Evolutionary conservation across 768 basidiomycete genomes (phyloP).

Genomic region (Termitomyces sp.): DNA sequence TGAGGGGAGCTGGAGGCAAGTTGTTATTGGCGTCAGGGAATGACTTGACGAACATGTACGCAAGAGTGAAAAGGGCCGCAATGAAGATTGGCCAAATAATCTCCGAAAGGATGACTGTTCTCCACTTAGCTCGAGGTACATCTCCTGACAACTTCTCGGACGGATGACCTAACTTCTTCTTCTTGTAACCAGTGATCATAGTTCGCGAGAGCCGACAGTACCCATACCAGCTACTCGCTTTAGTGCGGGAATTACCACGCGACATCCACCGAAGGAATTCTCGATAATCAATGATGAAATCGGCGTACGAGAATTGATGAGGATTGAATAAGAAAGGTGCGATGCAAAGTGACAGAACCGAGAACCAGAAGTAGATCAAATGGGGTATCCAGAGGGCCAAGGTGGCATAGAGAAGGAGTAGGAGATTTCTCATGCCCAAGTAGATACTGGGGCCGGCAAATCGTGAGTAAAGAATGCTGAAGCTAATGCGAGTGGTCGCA

Average conservation of each 20-base stretch:
- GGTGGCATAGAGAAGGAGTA: conserved; percentile 88
- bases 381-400: conserved; percentile 92
- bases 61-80: conserved; percentile 75
- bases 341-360: conserved; percentile 90
- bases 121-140: conserved; percentile 89
- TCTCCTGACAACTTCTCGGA: conserved; percentile 97
- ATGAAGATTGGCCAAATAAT: conserved; percentile 77
- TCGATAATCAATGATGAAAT: conserved; percentile 98
- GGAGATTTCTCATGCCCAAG: conserved; percentile 92
- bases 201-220: conserved; percentile 97
- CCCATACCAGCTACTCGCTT: conserved; percentile 98
- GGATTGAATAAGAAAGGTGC: conserved; percentile 99
- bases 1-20: conserved; percentile 75
- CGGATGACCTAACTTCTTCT: conserved; percentile 96
- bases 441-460: conserved; percentile 99
- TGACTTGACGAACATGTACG: conserved; percentile 92
- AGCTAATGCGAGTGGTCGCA: conserved; percentile 93
- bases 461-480: conserved; percentile 95
- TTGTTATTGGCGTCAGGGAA: conserved; percentile 70
- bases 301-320: conserved; percentile 97
- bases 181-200: conserved; percentile 98
- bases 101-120: conserved; percentile 79
- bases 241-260: conserved; percentile 93
- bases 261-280: conserved; percentile 99
- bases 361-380: conserved; percentile 99